Evolutionary conservation across 129 eudicot species (phyloP).

Genomic region (Helichrysum umbraculigerum): DNA sequence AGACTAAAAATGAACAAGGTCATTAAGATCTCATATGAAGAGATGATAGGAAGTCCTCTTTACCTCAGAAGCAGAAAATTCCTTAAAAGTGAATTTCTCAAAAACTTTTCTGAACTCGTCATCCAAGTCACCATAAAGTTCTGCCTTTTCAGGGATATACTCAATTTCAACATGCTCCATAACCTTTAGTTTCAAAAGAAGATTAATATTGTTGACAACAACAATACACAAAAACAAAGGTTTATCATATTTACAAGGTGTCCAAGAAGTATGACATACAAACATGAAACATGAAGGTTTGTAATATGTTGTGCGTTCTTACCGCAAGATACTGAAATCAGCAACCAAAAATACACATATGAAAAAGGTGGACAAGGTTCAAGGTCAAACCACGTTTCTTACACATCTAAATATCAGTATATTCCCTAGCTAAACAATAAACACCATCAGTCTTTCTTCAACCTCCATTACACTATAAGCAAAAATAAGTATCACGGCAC

Average conservation of each 20-base stretch:
- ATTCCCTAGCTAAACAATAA: not conserved
- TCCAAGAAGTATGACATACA: not conserved
- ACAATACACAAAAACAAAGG: not conserved
- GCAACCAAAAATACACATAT: too few species aligned
- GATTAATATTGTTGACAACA: not conserved
- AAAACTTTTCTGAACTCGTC: constrained; percentile 84
- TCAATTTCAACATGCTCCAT: constrained; percentile 73
- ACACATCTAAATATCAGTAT: not conserved
- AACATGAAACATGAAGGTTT: not conserved
- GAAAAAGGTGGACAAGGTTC: not conserved
- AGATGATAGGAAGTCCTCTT: not conserved
- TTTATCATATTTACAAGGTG: not conserved
- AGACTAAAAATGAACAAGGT: not conserved
- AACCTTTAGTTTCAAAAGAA: constrained; percentile 30
- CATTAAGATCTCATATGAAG: not conserved
- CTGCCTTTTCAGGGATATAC: constrained; percentile 81
- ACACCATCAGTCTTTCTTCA: not conserved
- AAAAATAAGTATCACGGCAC: not conserved
- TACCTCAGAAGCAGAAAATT: constrained; percentile 65
- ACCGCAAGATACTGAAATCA: not conserved
- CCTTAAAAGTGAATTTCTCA: constrained; percentile 77
- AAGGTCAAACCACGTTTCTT: not conserved
- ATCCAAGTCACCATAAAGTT: constrained; percentile 64
- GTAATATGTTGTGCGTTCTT: not conserved
- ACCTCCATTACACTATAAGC: not conserved